phyloP scores from a whole-genome alignment of 1,284 basidiomycete species.

The Malassezia cuniculi region DNA sequence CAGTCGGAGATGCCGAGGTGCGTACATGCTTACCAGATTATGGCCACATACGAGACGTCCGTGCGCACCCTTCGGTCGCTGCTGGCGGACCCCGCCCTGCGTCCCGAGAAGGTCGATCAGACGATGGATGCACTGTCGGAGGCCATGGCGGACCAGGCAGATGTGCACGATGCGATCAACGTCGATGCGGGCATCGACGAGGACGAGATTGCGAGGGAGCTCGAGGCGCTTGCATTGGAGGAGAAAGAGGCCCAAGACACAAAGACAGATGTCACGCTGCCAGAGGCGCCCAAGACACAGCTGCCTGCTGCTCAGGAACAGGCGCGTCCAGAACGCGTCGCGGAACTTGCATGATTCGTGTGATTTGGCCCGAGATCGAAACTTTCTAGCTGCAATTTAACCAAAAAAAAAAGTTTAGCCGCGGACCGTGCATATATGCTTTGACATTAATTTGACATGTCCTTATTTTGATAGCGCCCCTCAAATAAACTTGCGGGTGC shows the following conservation, averaged over 20 bases:
- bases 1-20: conserved; percentile 76
- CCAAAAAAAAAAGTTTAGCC: too few relatives aligned
- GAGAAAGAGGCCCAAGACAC: neutral
- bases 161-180: conserved; percentile 66
- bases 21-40: conserved; percentile 53
- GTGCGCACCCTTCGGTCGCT: conserved; percentile 62
- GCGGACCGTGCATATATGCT: too few relatives aligned
- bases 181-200: conserved; percentile 53
- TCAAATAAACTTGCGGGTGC: too few relatives aligned
- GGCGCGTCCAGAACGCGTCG: too few relatives aligned
- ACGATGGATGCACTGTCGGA: conserved; percentile 76
- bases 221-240: conserved; percentile 15
- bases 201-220: conserved; percentile 41
- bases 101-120: conserved; percentile 62
- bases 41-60: conserved; percentile 71
- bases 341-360: too few relatives aligned
- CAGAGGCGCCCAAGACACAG: neutral
- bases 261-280: too few relatives aligned
- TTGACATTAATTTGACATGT: too few relatives aligned
- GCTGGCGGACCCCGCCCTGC: conserved; percentile 64
- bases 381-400: too few relatives aligned
- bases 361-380: too few relatives aligned
- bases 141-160: conserved; percentile 64
- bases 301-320: too few relatives aligned
- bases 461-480: too few relatives aligned